Evolutionary conservation across 179 eudicot genomes (phyloP), one percentile per base, ranked within the genome.

Genomic region (Silene coronaria): DNA sequence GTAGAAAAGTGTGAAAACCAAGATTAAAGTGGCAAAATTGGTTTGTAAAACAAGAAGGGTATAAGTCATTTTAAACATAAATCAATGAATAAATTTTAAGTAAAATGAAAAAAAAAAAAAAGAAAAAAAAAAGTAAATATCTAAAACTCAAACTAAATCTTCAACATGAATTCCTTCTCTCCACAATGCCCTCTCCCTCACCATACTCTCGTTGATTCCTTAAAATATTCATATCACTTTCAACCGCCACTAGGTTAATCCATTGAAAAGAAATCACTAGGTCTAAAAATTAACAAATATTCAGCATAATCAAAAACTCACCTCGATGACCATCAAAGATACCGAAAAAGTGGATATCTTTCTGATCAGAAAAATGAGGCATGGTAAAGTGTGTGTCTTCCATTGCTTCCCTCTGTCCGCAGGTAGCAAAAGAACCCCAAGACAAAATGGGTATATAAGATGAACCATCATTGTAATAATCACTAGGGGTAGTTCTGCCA

Each of bases 281-380:
- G 11, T 10, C 21, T 24, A 5, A 13, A 69, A 58, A 17, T 13
- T 11, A 63, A 42, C 32, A 28, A 55, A 71, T n/a, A 22, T 69
- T 24, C 12, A 62, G 63, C 48, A 42, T n/a, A 30, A 30, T 16
- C 32, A 28, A 70, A 28, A 10, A 11, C 79, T 79, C 75, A 96
- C 99, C 99, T 91, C 99, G 97, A 87, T 96, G 99, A 72, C 99
- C 99, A 83, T 96, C 97, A 77, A 96, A 96, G 78, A 96, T 82
- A 65, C 97, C 99, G 66, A 96, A 96, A 17, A 83, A 59, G 72
- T 96, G 89, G 67, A 88, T 74, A 77, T 91, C 85, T 34, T 80
- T 81, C 70, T 84, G 80, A 78, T 80, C 83, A 76, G 83, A 78
- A 76, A 89, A 51, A 26, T 67, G 77, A 30, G 97, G 93, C 80